Percentiles rank a stretch among this genome's conserved stretches.
Evolutionary conservation across 1,139 yeast species (phyloP).

Genomic region (Candida mesenterica): DNA sequence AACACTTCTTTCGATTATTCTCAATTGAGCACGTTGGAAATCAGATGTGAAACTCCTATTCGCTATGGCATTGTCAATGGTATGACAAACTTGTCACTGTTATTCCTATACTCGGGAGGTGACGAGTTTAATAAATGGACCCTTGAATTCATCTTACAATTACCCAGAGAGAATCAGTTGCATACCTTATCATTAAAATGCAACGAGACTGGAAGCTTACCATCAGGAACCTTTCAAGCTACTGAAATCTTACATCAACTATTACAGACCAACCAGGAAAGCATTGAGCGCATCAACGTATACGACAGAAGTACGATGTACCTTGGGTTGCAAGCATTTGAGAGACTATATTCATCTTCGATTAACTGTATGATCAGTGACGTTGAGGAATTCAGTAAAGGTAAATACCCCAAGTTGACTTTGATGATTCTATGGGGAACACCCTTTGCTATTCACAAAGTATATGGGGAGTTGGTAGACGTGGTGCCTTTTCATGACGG

Average conservation of each 20-base stretch:
- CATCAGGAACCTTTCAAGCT: too few species aligned
- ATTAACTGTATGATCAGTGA: neutral
- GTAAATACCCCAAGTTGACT: neutral
- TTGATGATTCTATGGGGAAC: neutral
- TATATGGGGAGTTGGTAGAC: constrained; percentile 1
- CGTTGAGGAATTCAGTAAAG: neutral
- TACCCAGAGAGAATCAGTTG: constrained; percentile 1
- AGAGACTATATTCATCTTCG: neutral
- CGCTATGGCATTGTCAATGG: neutral
- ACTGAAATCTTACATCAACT: neutral
- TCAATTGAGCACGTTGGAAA: neutral
- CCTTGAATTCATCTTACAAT: neutral
- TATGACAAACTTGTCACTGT: neutral
- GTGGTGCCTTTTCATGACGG: too few species aligned
- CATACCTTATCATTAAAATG: constrained; percentile 1
- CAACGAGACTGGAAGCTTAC: neutral
- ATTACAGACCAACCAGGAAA: neutral
- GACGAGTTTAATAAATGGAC: neutral
- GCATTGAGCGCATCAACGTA: neutral
- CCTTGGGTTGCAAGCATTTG: neutral
- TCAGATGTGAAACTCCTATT: neutral
- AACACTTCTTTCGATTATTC: too few species aligned
- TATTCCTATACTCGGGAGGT: neutral
- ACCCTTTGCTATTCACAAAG: neutral
- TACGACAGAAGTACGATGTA: neutral